A percentile compares a stretch with the other conserved stretches of the same genome.
These are phyloP conservation scores for Boletus vermiculosoides DNA, from an alignment of 768 basidiomycete genomes.

Conservation along the genomic window DNA sequence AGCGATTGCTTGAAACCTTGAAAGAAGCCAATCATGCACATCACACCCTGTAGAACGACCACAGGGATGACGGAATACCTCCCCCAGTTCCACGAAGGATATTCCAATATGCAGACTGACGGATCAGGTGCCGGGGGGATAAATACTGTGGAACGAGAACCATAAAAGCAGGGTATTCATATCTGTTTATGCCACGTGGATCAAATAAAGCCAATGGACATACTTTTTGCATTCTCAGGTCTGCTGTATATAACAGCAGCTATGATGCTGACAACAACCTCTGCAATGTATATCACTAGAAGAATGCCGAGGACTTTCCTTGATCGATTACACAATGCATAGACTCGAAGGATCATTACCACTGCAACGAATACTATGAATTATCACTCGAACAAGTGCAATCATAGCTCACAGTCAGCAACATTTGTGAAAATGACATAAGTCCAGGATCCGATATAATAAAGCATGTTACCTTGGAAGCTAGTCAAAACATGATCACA, in stretches of 20 bases:
- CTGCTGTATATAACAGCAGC: background rate
- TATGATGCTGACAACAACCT: background rate
- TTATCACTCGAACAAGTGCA: too few relatives aligned
- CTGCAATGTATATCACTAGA: background rate
- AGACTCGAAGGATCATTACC: constrained; percentile 8
- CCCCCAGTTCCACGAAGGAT: constrained; percentile 2
- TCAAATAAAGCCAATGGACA: background rate
- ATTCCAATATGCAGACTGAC: background rate
- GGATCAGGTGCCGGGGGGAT: background rate
- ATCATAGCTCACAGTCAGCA: constrained; percentile 3
- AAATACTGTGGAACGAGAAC: background rate
- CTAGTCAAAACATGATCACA: background rate
- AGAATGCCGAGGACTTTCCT: background rate
- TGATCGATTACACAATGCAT: constrained; percentile 6
- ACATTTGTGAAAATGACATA: background rate
- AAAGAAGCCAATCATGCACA: constrained; percentile 2
- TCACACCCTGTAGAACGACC: background rate
- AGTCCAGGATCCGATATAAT: background rate
- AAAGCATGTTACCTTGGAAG: background rate
- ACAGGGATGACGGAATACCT: constrained; percentile 1
- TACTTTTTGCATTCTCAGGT: background rate
- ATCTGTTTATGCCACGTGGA: background rate
- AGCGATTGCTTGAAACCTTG: background rate
- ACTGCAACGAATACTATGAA: background rate
- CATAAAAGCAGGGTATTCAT: background rate